These are phyloP conservation scores for Jaltomata sinuosa DNA, from an alignment of 257 asterid genomes.

Conservation along the genomic window DNA sequence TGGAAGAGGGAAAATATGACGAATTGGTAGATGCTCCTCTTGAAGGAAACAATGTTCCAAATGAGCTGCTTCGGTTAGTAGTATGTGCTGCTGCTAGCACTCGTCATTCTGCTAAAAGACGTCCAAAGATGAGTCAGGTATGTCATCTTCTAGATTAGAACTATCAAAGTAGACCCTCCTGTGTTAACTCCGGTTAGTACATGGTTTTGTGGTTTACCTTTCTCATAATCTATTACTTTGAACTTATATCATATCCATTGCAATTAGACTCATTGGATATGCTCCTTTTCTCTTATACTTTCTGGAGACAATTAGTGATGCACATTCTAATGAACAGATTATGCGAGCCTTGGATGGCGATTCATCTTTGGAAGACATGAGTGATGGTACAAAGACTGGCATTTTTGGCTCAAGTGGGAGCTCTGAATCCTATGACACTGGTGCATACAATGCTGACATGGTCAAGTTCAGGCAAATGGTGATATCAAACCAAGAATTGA, in stretches of 20 bases:
- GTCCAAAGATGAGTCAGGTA: constrained; percentile 95
- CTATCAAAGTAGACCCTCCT: not conserved
- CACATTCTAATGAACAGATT: constrained; percentile 27
- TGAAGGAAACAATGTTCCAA: constrained; percentile 30
- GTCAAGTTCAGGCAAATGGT: constrained; percentile 70
- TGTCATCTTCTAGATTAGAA: not conserved
- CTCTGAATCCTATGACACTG: constrained; percentile 34
- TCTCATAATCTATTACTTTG: not conserved
- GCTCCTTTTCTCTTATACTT: not conserved
- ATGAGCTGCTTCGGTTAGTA: constrained; percentile 55
- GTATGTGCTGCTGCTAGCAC: constrained; percentile 69
- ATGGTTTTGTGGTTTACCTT: not conserved
- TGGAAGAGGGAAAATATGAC: constrained; percentile 46
- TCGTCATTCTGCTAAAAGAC: constrained; percentile 86
- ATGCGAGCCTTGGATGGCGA: constrained; percentile 72
- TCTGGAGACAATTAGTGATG: not conserved
- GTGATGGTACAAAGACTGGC: constrained; percentile 42
- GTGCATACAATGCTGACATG: constrained; percentile 85
- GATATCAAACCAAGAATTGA: constrained; percentile 37
- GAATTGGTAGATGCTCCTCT: constrained; percentile 63
- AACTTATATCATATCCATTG: not conserved
- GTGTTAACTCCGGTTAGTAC: not conserved
- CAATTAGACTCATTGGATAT: not conserved
- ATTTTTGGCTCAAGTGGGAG: constrained; percentile 12
- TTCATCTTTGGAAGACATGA: constrained; percentile 65